These are phyloP conservation scores for Fusarium piperis DNA, from an alignment of 2,329 filamentous ascomycete species.

Conservation along the genomic window DNA sequence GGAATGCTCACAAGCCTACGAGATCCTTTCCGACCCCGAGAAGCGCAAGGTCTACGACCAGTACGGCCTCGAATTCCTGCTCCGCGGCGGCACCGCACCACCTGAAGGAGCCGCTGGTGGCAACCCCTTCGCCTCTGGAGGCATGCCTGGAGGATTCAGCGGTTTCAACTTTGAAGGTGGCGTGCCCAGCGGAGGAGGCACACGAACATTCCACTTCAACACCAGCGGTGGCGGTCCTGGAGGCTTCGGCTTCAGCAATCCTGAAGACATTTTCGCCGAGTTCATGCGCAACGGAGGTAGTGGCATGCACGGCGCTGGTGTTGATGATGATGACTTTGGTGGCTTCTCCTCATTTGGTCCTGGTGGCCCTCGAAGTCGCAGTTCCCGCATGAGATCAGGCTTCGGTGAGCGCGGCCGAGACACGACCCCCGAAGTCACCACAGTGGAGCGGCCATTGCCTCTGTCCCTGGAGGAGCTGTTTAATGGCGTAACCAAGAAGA, in stretches of 20 bases:
- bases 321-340: conserved; percentile 59
- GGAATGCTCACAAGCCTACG: conserved; percentile 96
- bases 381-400: conserved; percentile 54
- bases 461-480: conserved; percentile 90
- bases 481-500: conserved; percentile 90
- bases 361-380: conserved; percentile 50
- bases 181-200: conserved; percentile 54
- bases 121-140: conserved; percentile 67
- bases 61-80: conserved; percentile 91
- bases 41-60: conserved; percentile 97
- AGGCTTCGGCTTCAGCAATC: conserved; percentile 85
- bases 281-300: conserved; percentile 71
- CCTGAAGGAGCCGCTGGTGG: conserved; percentile 67
- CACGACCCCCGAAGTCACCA: conserved; percentile 83
- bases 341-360: conserved; percentile 63
- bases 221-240: conserved; percentile 61
- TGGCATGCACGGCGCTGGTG: conserved; percentile 55
- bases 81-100: conserved; percentile 78
- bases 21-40: conserved; percentile 96
- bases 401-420: conserved; percentile 48
- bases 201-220: conserved; percentile 72
- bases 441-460: conserved; percentile 84
- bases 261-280: conserved; percentile 85
- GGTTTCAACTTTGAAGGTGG: conserved; percentile 63
- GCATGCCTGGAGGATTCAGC: conserved; percentile 64